Conservation (phyloP, 345 rosid species). For the Trapa incisa region DNA sequence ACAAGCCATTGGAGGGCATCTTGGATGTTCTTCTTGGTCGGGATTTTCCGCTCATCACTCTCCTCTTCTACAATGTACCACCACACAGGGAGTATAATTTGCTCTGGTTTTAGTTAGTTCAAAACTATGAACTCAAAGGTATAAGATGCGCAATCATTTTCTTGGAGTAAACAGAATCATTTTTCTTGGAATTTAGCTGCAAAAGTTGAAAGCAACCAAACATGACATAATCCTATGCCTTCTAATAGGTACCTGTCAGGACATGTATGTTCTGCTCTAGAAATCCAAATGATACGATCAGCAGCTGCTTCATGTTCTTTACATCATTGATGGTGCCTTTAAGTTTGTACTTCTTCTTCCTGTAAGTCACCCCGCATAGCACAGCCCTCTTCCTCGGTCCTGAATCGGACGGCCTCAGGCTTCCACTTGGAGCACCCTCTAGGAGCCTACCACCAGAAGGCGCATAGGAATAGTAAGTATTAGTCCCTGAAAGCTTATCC, state of each 20-base stretch:
- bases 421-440: background rate
- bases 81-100: background rate
- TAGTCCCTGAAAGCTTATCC: background rate
- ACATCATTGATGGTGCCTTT: constrained; percentile 45
- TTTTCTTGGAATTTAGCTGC: too few relatives aligned
- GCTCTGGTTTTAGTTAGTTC: background rate
- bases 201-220: too few relatives aligned
- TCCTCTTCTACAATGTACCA: constrained; percentile 26
- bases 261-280: constrained; percentile 18
- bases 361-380: constrained; percentile 38
- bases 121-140: background rate
- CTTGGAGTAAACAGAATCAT: too few relatives aligned
- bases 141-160: background rate
- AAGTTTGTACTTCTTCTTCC: constrained; percentile 25
- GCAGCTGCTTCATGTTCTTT: constrained; percentile 26
- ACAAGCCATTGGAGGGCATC: constrained; percentile 40
- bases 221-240: too few relatives aligned
- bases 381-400: constrained; percentile 30
- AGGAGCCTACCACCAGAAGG: background rate
- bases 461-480: background rate
- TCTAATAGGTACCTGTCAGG: constrained; percentile 30
- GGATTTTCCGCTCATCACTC: constrained; percentile 8
- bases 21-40: constrained; percentile 40
- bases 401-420: background rate
- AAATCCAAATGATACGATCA: constrained; percentile 21